Base-by-base conservation (phyloP, 2,329 filamentous ascomycete species). In the Waltergamsia citrina region DNA sequence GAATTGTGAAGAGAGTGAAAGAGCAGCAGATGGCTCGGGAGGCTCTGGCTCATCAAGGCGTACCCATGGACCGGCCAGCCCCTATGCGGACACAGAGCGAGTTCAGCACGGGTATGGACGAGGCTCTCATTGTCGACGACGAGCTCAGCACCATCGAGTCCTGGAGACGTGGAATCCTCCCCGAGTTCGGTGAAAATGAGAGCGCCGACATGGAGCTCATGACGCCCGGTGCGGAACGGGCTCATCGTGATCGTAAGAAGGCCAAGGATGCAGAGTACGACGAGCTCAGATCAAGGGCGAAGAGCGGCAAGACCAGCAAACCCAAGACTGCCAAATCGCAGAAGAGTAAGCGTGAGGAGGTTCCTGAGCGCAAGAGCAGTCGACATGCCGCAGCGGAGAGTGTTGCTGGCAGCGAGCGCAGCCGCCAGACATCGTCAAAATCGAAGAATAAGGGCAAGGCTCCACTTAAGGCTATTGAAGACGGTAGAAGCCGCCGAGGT, bases 1-100 rank as follows among this genome's bases (percentile, higher is more conserved):
- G 94, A 62, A 95, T 98, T 54, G 79, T 98, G 60, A 93, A 95
- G 68, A 81, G 78, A 46, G 85, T 96, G 44, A 57, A 60, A 38
- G 68, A 70, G 35, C 52, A 51, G 15, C 53, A 55, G 35, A 43
- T 46, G 2, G 47, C 52, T 2, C 39, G 48, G 3, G 49, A 51
- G 29, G 54, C 54, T 7, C 40, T 51, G 20, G 43, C 48, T 1
- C 53, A 49, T 15, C 47, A 54, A 19, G 38, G 25, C 18, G 38
- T 38, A 2, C 36, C 44, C 4, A 43, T 44, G 41, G 36, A 49
- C 8, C 47, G 45, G 12, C 52, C 49, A 24, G 45, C 41, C 6
- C 46, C 46, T 4, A 34, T 46, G 37, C 43, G 46, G 15, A 47
- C 49, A 1, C 51, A 48, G 37, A 53, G 42, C 39, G 49, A 52